These are phyloP conservation scores for Kwoniella europaea DNA, from an alignment of 768 basidiomycete species.

Conservation along the genomic window DNA sequence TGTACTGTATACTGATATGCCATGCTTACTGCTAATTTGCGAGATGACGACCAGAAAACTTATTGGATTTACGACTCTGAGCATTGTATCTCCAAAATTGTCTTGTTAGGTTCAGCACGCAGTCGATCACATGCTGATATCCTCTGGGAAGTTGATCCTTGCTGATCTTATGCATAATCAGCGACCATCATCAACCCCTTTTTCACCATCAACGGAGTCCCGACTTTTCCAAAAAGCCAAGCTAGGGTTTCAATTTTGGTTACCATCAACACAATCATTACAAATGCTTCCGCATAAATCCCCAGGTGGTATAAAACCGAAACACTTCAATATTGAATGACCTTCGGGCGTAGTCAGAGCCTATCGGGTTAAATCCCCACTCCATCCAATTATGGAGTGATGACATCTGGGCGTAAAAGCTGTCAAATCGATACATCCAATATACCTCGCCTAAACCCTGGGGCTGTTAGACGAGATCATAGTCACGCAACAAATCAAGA, in stretches of 20 bases:
- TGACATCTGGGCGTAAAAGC: neutral
- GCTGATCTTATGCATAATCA: neutral
- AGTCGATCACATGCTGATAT: neutral
- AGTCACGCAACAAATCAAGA: neutral
- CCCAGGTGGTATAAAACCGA: neutral
- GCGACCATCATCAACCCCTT: neutral
- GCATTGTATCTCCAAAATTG: too few relatives aligned
- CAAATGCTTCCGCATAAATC: neutral
- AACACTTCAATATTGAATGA: neutral
- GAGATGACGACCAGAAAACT: too few relatives aligned
- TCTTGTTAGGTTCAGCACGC: neutral
- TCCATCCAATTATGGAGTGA: neutral
- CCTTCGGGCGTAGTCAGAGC: neutral
- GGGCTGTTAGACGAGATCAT: neutral
- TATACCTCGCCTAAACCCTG: neutral
- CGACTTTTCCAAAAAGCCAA: neutral
- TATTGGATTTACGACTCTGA: too few relatives aligned
- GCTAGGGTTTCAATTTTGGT: neutral
- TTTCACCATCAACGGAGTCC: conserved; percentile 13
- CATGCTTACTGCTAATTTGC: too few relatives aligned
- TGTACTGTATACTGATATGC: too few relatives aligned
- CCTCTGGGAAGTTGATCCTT: neutral
- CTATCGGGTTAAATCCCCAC: neutral
- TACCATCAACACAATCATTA: neutral
- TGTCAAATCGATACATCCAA: neutral